These are phyloP conservation scores for Exophiala lecanii-corni DNA, from an alignment of 2,329 filamentous ascomycete species.

Conservation along the genomic window DNA sequence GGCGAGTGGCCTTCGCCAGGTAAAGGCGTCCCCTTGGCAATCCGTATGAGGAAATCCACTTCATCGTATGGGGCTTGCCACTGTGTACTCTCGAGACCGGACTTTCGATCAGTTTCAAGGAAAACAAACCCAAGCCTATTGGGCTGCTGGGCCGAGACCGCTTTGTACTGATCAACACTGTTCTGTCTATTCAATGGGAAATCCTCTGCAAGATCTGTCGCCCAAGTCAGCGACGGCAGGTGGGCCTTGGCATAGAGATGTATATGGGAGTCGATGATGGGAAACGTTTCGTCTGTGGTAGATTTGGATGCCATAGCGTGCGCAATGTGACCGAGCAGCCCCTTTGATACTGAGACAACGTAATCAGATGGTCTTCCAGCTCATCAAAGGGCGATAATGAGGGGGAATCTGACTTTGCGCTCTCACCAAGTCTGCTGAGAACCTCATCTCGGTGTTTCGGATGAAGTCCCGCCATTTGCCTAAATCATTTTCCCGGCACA, in stretches of 20 bases:
- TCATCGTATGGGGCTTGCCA: conserved; percentile 69
- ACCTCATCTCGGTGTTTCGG: no score
- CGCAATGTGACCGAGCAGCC: no score
- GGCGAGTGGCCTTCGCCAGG: conserved; percentile 55
- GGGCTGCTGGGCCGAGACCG: conserved; percentile 33
- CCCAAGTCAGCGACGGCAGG: conserved; percentile 64
- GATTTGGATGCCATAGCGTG: conserved; percentile 10
- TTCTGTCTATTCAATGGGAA: conserved; percentile 60
- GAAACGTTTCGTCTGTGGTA: conserved; percentile 1
- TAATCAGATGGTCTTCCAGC: no score
- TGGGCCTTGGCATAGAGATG: conserved; percentile 76
- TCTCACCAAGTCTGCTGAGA: no score
- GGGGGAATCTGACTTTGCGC: no score
- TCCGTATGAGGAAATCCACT: conserved; percentile 62
- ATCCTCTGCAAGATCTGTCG: conserved; percentile 45
- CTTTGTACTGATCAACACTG: conserved; percentile 60
- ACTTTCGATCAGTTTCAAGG: conserved; percentile 73
- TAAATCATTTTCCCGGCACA: no score
- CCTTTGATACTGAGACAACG: no score
- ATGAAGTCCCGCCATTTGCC: no score
- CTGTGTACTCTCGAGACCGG: conserved; percentile 52
- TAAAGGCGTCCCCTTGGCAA: conserved; percentile 57
- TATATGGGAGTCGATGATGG: conserved; percentile 83
- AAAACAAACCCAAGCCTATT: conserved; percentile 69
- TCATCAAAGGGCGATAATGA: no score